A percentile compares a stretch with the other conserved stretches of the same genome.
Conservation (phyloP, 208 protist species). For the Trypanosoma grayi region DNA sequence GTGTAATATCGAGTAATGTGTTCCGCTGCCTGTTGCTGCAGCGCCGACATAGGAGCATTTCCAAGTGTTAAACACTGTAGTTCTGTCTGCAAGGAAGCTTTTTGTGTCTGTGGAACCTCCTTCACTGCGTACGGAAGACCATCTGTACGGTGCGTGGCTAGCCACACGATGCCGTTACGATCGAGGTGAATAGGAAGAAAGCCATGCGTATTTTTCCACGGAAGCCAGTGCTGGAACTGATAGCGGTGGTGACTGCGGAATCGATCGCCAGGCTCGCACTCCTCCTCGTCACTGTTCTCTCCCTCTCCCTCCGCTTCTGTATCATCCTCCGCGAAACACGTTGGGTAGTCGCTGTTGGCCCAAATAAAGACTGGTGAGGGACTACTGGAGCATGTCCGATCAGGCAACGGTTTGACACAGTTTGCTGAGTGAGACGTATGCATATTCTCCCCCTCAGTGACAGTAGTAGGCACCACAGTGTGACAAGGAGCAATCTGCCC, state of each 20-base stretch:
- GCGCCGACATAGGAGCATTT: slow-evolving; percentile 15
- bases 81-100: slow-evolving; percentile 22
- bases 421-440: neutral
- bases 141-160: slow-evolving; percentile 46
- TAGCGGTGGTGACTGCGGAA: slow-evolving; percentile 59
- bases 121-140: slow-evolving; percentile 66
- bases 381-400: neutral
- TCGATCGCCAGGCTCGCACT: slow-evolving; percentile 38
- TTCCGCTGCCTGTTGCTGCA: slow-evolving; percentile 27
- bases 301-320: neutral
- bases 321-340: neutral
- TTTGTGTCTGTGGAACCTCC: slow-evolving; percentile 38
- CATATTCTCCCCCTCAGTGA: neutral
- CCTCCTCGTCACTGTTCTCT: slow-evolving; percentile 7
- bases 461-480: neutral
- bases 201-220: slow-evolving; percentile 14
- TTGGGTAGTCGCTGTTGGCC: neutral
- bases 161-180: slow-evolving; percentile 58
- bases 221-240: slow-evolving; percentile 50
- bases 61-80: slow-evolving; percentile 38
- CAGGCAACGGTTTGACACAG: neutral
- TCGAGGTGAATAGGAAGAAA: slow-evolving; percentile 43
- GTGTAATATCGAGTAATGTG: slow-evolving; percentile 54
- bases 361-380: neutral
- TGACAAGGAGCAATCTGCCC: neutral